A percentile compares a stretch with the other conserved stretches of the same genome.
Evolutionary conservation across 2,329 filamentous ascomycete species (phyloP).

Genomic region (Parastagonospora nodorum): DNA sequence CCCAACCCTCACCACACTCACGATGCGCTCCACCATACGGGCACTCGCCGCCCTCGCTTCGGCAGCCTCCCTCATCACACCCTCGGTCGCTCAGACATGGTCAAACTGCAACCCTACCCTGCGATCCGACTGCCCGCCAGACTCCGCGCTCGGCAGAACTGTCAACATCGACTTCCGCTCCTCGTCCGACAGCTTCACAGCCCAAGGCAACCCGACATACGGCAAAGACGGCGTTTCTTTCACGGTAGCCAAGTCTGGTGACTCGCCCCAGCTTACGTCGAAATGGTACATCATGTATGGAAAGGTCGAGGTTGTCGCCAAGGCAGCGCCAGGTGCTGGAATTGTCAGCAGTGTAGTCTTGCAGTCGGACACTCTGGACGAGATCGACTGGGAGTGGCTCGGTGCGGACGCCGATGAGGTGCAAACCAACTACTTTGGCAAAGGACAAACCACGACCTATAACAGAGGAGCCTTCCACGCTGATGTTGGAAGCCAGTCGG

Average conservation of each 20-base stretch:
- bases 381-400: slow-evolving; percentile 98
- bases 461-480: slow-evolving; percentile 84
- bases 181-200: slow-evolving; percentile 76
- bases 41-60: slow-evolving; percentile 47
- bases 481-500: slow-evolving; percentile 68
- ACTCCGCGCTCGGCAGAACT: slow-evolving; percentile 83
- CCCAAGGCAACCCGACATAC: slow-evolving; percentile 74
- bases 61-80: slow-evolving; percentile 46
- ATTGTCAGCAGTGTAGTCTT: slow-evolving; percentile 93
- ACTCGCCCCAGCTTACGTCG: slow-evolving; percentile 83
- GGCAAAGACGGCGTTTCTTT: slow-evolving; percentile 78
- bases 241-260: slow-evolving; percentile 76
- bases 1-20: slow-evolving; percentile 13
- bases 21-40: slow-evolving; percentile 41
- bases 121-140: slow-evolving; percentile 67
- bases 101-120: slow-evolving; percentile 61
- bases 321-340: slow-evolving; percentile 83
- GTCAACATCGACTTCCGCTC: slow-evolving; percentile 82
- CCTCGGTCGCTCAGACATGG: slow-evolving; percentile 58
- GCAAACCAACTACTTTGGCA: slow-evolving; percentile 98
- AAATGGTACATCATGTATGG: slow-evolving; percentile 99
- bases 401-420: slow-evolving; percentile 76
- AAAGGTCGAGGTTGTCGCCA: slow-evolving; percentile 81
- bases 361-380: slow-evolving; percentile 88
- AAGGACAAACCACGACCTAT: slow-evolving; percentile 83